phyloP scores from a whole-genome alignment of 1,139 yeast species.

The Candida tetrigidarum region DNA sequence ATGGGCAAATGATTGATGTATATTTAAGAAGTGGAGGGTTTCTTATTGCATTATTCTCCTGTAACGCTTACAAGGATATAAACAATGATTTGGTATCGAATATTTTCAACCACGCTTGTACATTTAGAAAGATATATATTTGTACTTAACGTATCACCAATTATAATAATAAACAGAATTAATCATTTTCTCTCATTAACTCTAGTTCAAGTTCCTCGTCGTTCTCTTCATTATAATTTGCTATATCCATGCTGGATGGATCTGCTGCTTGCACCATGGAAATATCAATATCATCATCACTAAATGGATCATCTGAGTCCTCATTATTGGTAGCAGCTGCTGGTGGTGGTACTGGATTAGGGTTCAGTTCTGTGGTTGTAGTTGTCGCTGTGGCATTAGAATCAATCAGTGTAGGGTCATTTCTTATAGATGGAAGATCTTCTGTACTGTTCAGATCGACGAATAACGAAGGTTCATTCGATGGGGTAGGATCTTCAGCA shows the following conservation, averaged over 20 bases:
- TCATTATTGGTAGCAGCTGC: slow-evolving; percentile 21
- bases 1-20: slow-evolving; percentile 34
- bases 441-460: not conserved
- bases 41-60: slow-evolving; percentile 54
- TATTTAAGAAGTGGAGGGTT: slow-evolving; percentile 61
- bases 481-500: slow-evolving; percentile 1
- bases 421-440: not conserved
- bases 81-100: slow-evolving; percentile 49
- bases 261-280: not conserved
- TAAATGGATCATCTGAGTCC: slow-evolving; percentile 24
- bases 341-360: too few relatives aligned
- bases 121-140: slow-evolving; percentile 46
- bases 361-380: too few relatives aligned
- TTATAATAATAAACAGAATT: too few relatives aligned
- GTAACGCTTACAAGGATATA: slow-evolving; percentile 30
- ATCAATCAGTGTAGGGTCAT: not conserved
- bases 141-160: slow-evolving; percentile 15
- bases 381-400: not conserved
- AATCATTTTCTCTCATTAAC: slow-evolving; percentile 36
- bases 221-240: slow-evolving; percentile 18
- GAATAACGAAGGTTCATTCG: not conserved
- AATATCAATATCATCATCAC: slow-evolving; percentile 23
- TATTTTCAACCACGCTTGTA: slow-evolving; percentile 42
- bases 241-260: slow-evolving; percentile 11
- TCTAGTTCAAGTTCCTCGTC: slow-evolving; percentile 38